These are phyloP conservation scores for Neurospora sp. DNA, from an alignment of 495 filamentous ascomycete species.

Conservation along the genomic window DNA sequence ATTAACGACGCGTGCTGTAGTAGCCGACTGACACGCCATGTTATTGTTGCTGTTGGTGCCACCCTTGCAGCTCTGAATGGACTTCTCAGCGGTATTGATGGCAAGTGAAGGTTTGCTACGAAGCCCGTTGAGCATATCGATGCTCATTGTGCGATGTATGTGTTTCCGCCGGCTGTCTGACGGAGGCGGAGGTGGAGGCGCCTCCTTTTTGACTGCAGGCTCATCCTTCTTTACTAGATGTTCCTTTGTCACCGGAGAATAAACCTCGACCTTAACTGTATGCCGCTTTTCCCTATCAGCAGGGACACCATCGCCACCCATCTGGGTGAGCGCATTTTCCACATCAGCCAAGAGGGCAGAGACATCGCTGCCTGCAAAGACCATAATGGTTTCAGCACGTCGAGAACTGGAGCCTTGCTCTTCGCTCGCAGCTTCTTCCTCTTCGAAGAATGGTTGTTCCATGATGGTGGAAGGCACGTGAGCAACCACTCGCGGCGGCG, in stretches of 20 bases:
- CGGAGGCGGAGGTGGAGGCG: neutral
- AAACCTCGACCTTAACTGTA: neutral
- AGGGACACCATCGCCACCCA: constrained; percentile 24
- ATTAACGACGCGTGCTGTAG: neutral
- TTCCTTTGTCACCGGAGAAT: neutral
- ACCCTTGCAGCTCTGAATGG: constrained; percentile 2
- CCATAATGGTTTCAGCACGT: constrained; percentile 52
- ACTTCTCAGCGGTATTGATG: constrained; percentile 14
- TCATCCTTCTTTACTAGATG: constrained; percentile 5
- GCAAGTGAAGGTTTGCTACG: constrained; percentile 10
- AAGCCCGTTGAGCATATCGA: constrained; percentile 24
- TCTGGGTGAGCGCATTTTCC: constrained; percentile 46
- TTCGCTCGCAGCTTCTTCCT: constrained; percentile 13
- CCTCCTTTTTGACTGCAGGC: neutral
- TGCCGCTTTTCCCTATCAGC: constrained; percentile 1
- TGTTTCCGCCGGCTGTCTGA: constrained; percentile 19
- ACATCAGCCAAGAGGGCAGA: constrained; percentile 53
- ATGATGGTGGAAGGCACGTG: constrained; percentile 40
- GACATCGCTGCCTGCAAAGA: constrained; percentile 56
- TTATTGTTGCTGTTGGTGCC: neutral
- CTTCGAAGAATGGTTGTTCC: constrained; percentile 33
- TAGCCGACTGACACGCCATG: constrained; percentile 3
- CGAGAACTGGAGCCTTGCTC: constrained; percentile 1
- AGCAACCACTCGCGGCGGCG: constrained; percentile 34
- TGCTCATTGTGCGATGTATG: constrained; percentile 30